These are phyloP conservation scores for Colletotrichum lentis DNA, from an alignment of 2,329 filamentous ascomycete genomes.

Conservation along the genomic window DNA sequence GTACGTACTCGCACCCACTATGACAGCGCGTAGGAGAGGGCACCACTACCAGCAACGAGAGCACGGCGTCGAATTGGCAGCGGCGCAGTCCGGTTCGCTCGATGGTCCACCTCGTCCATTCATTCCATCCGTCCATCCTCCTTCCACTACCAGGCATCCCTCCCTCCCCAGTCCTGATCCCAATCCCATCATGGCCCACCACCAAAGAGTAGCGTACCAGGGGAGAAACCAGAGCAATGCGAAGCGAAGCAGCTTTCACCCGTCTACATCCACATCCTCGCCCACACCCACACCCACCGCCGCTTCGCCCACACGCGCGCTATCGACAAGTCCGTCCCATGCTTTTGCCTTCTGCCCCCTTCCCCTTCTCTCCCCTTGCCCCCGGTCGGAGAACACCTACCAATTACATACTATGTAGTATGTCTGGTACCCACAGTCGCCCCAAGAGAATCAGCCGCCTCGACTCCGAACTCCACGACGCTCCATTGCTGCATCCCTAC, in stretches of 20 bases:
- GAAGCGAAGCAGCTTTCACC: conserved; percentile 20
- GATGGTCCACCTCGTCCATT: conserved; percentile 23
- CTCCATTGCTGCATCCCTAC: conserved; percentile 49
- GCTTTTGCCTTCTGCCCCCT: conserved; percentile 7
- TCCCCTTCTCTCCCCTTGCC: conserved; percentile 1
- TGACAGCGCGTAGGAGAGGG: neutral
- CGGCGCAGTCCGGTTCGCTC: conserved; percentile 25
- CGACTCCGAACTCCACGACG: conserved; percentile 29
- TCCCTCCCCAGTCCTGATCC: conserved; percentile 6
- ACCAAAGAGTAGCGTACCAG: conserved; percentile 6
- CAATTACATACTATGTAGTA: neutral
- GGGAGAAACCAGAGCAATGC: conserved; percentile 4
- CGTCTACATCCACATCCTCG: conserved; percentile 5
- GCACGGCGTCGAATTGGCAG: conserved; percentile 25
- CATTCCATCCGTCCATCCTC: neutral
- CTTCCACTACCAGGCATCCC: conserved; percentile 5
- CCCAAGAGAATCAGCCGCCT: conserved; percentile 32
- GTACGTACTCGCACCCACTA: neutral
- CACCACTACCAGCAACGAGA: neutral
- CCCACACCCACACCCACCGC: conserved; percentile 21
- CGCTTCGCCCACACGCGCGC: conserved; percentile 18
- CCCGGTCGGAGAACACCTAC: conserved; percentile 4
- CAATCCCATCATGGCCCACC: conserved; percentile 9
- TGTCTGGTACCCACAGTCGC: conserved; percentile 1
- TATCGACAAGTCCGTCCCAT: conserved; percentile 36